Conservation (phyloP, 2,329 filamentous ascomycete species). For the Fusarium musae region DNA sequence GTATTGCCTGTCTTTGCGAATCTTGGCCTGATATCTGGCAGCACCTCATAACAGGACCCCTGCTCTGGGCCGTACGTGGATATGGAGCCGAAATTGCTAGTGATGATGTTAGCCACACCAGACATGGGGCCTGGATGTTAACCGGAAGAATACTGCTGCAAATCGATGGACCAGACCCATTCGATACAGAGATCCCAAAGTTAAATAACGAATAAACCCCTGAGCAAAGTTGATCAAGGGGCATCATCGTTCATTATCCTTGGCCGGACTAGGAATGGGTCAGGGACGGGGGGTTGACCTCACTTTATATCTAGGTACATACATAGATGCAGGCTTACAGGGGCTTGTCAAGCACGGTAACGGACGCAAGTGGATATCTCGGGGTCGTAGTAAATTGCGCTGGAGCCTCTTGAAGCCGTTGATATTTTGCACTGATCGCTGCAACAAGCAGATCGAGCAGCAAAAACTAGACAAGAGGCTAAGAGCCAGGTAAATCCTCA, state of each 20-base stretch:
- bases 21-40: constrained; percentile 12
- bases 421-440: constrained; percentile 1
- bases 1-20: constrained; percentile 23
- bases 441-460: constrained; percentile 1
- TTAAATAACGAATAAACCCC: constrained; percentile 13
- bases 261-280: constrained; percentile 28
- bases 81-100: constrained; percentile 19
- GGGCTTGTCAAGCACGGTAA: constrained; percentile 22
- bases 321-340: constrained; percentile 28
- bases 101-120: constrained; percentile 9
- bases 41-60: constrained; percentile 9
- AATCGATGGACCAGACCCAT: neutral
- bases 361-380: constrained; percentile 34
- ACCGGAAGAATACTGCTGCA: neutral
- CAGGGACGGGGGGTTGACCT: constrained; percentile 19
- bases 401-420: constrained; percentile 18
- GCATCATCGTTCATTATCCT: constrained; percentile 13
- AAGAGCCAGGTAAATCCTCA: constrained; percentile 21
- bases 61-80: constrained; percentile 6
- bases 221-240: constrained; percentile 32
- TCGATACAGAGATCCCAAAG: constrained; percentile 7
- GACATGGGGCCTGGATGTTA: constrained; percentile 10
- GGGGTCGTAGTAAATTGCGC: constrained; percentile 42
- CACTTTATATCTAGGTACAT: neutral
- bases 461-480: neutral